Base-by-base conservation (phyloP, 2,329 filamentous ascomycete species). In the Colletotrichum tropicale region DNA sequence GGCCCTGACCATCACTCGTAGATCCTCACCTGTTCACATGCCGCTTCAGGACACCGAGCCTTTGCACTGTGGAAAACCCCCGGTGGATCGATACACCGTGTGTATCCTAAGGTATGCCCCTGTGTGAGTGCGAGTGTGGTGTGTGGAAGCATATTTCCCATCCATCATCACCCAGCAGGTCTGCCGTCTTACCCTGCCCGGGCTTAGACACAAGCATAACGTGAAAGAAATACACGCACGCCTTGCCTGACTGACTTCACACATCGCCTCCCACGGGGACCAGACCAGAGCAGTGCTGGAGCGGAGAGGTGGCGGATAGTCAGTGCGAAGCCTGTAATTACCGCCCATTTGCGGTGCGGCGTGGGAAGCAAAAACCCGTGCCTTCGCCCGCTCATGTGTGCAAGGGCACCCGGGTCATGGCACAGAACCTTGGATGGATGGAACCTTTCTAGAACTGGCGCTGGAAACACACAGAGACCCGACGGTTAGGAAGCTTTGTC, bases 401-500 rank as follows among this genome's bases (percentile, higher is more conserved):
- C 56, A 36, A 36, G 32, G 30, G 30, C 12, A 30, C n/a, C 21
- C 34, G 21, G 62, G 62, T 48, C 62, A 26, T 48, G 36, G 21
- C n/a, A 43, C 36, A 43, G 43, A 55, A 24, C 21, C 60, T 36
- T 43, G n/a, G 24, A 10, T 16, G 10, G 34, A 67, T 56, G 26
- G 64, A 75, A 73, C 56, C 26, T 48, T 75, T 75, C 70, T 75
- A 68, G 70, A 73, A 75, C n/a, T 48, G 56, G 13, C 16, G 30
- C 10, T 48, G 55, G 55, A 62, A 52, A 48, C 55, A 65, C 43
- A 62, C 30, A 43, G 69, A 67, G 73, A 75, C 73, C 70, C 69
- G 64, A 73, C 56, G 26, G 24, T 68, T 28, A 38, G 72, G 72
- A 75, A 75, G 70, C 73, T 75, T 73, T 68, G 32, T 75, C 64